A percentile compares a stretch with the other conserved stretches of the same genome.
Evolutionary conservation across 1,284 basidiomycete species (phyloP).

Genomic region (Puccinia horiana): DNA sequence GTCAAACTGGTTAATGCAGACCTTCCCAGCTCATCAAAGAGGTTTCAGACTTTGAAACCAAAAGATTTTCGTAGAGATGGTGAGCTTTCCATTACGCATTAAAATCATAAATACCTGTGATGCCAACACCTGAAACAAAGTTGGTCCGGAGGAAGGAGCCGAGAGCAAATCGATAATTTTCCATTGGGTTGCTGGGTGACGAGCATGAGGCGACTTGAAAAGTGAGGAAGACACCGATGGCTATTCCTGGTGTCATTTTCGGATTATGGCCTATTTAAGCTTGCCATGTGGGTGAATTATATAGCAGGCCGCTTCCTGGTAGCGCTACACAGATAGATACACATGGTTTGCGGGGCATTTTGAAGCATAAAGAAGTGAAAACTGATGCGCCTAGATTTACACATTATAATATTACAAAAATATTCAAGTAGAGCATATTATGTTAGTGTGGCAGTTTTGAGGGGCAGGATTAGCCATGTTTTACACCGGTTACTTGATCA

Average conservation of each 20-base stretch:
- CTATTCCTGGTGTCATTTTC: background rate
- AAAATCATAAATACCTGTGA: background rate
- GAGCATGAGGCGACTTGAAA: background rate
- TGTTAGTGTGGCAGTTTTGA: background rate
- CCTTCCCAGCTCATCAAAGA: background rate
- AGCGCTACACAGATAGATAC: background rate
- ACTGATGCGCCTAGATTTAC: background rate
- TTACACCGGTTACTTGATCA: background rate
- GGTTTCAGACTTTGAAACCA: background rate
- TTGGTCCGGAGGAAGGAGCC: background rate
- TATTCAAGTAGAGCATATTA: background rate
- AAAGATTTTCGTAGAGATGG: background rate
- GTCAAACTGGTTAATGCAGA: background rate
- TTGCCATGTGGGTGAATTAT: no score
- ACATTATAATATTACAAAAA: background rate
- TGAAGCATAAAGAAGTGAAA: no score
- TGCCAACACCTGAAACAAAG: no score
- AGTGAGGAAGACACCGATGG: background rate
- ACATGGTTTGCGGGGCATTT: no score
- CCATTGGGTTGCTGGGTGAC: background rate
- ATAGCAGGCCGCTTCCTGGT: background rate
- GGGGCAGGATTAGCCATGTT: background rate
- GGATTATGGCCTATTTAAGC: background rate
- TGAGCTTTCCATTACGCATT: background rate
- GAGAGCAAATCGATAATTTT: background rate